phyloP scores from a whole-genome alignment of 169 alveolate genomes.

The Plasmodium ovale region DNA sequence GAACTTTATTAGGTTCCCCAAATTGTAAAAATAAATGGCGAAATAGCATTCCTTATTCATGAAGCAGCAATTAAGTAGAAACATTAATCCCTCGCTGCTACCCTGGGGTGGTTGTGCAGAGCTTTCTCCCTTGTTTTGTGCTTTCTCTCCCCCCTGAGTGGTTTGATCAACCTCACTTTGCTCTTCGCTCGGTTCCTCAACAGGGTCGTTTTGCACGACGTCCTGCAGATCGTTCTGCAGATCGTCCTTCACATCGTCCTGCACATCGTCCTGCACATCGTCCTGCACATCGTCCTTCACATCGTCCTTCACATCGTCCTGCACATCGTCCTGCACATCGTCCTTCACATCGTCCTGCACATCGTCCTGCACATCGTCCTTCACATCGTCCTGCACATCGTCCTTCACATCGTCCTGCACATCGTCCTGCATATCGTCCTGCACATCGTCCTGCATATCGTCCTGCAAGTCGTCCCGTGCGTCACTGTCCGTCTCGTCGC shows the following conservation, averaged over 20 bases:
- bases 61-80: constrained; percentile 52
- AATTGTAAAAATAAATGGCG: constrained; percentile 53
- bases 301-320: neutral
- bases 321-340: neutral
- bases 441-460: no score
- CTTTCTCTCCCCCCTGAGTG: neutral
- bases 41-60: constrained; percentile 63
- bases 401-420: no score
- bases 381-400: no score
- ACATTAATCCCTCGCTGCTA: constrained; percentile 3
- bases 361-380: no score
- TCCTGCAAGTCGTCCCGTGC: no score
- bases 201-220: no score
- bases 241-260: neutral
- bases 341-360: neutral
- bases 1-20: constrained; percentile 58
- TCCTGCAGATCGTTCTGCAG: neutral
- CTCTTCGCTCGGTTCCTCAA: no score
- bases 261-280: neutral
- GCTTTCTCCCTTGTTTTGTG: no score
- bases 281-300: neutral
- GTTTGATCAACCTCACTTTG: neutral
- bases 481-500: no score
- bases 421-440: no score
- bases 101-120: neutral